Base-by-base conservation (phyloP, 768 basidiomycete genomes). In the Amanita phalloides region DNA sequence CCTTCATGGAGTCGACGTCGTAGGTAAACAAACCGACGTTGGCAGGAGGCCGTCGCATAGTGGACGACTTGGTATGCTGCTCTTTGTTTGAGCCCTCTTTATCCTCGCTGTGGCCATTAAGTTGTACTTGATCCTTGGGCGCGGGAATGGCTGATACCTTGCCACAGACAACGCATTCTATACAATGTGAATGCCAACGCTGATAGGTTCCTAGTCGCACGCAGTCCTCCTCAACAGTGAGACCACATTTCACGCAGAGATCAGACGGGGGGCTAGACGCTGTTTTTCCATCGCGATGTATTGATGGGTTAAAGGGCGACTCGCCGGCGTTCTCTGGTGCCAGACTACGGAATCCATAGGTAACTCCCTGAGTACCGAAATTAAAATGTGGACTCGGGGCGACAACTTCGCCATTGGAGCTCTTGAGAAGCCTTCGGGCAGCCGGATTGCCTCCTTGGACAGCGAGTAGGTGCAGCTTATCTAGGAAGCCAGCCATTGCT, bases 141-240 rank as follows among this genome's bases (percentile, higher is more conserved):
- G 73, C 60, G 4, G 78, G 78, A 33, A 80, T 76, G 21, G 81
- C 81, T 23, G 91, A 87, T 25, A 72, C 72, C 63, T 84, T 89
- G 7, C 90, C 87, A 60, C 95, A 97, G 20, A 71, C 71, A 11
- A 67, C 69, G 58, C 96, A 99, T 53, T 86, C 81, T n/a, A 99
- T 71, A 64, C 96, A 99, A 30, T 87, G 76, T 1, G 91, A 89
- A 67, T 99, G 96, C 96, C 96, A 98, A 43, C 95, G 78, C 61
- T 91, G 86, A 68, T 93, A 95, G n/a, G 92, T 94, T 32, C 93
- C 96, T 26, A 95, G 69, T 53, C 96, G 78, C 42, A 91, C 88
- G 61, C 96, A 98, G 57, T 98, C 96, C 64, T 99, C 96, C 68
- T 99, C 96, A 21, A 99, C 90, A 0, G 95, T 95, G 55, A 82